A percentile compares a stretch with the other conserved stretches of the same genome.
phyloP scores from a whole-genome alignment of 1,139 yeast genomes.

The Pneumocystis carinii region DNA sequence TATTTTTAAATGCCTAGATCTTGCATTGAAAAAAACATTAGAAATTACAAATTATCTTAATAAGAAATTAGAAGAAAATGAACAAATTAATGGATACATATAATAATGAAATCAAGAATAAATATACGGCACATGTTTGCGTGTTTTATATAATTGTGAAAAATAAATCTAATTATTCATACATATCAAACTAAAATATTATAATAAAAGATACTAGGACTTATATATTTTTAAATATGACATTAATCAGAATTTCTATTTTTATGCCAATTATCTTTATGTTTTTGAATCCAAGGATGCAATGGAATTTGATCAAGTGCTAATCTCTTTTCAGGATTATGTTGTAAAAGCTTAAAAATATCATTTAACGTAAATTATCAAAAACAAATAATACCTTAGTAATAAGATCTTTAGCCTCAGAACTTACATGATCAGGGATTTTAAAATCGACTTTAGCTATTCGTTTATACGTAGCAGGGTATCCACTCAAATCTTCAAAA shows the following conservation, averaged over 20 bases:
- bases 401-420: conserved; percentile 69
- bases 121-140: not conserved
- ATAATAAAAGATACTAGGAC: not conserved
- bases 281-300: conserved; percentile 74
- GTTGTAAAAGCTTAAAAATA: conserved; percentile 33
- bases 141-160: not conserved
- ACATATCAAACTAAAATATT: not conserved
- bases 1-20: conserved; percentile 52
- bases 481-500: conserved; percentile 58
- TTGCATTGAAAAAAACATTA: conserved; percentile 52
- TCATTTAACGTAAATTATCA: conserved; percentile 2
- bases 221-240: not conserved
- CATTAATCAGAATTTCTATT: not conserved
- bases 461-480: conserved; percentile 59
- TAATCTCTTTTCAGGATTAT: conserved; percentile 54
- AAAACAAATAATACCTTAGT: conserved; percentile 20
- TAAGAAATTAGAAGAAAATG: conserved; percentile 41
- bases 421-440: conserved; percentile 54
- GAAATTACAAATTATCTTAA: conserved; percentile 51
- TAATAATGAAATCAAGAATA: not conserved
- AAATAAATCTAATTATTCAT: not conserved
- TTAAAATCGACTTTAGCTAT: conserved; percentile 62
- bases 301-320: conserved; percentile 42
- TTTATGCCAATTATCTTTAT: conserved; percentile 23
- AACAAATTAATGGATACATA: conserved; percentile 17